A percentile compares a stretch with the other conserved stretches of the same genome.
Evolutionary conservation across 345 rosid species (phyloP).

Genomic region (Cardamine occulta): DNA sequence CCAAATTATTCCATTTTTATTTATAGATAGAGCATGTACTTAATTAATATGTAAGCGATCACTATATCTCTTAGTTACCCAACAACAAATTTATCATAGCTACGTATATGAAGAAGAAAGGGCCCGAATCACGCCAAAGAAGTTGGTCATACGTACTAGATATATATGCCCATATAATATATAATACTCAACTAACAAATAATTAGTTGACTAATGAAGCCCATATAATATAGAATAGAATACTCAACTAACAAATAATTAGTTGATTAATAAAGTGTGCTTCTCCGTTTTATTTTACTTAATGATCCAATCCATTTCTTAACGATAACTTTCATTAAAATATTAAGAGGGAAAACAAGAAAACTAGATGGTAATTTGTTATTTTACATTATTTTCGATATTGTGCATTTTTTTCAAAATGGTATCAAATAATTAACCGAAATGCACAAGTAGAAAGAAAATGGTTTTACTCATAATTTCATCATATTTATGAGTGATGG

Average conservation of each 20-base stretch:
- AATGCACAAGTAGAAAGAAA: not conserved
- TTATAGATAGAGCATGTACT: not conserved
- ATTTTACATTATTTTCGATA: not conserved
- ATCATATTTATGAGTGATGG: not conserved
- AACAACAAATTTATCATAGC: too few species aligned
- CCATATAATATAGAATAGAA: too few species aligned
- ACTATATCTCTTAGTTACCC: not conserved
- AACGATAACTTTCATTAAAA: not conserved
- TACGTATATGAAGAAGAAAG: slow-evolving; percentile 1
- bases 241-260: too few species aligned
- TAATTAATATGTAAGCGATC: not conserved
- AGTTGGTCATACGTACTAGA: slow-evolving; percentile 19
- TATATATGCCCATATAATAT: slow-evolving; percentile 3
- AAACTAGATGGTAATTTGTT: not conserved
- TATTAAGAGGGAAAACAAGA: not conserved
- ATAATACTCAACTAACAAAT: slow-evolving; percentile 1
- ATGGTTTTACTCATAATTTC: not conserved
- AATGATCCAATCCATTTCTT: not conserved
- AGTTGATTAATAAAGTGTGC: not conserved
- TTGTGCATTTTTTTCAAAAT: not conserved
- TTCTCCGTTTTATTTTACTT: slow-evolving; percentile 2
- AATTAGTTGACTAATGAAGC: not conserved
- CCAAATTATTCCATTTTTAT: not conserved
- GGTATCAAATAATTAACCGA: not conserved
- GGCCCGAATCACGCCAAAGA: slow-evolving; percentile 31